These are phyloP conservation scores for Myxozyma neglecta DNA, from an alignment of 805 yeast genomes.

Conservation along the genomic window DNA sequence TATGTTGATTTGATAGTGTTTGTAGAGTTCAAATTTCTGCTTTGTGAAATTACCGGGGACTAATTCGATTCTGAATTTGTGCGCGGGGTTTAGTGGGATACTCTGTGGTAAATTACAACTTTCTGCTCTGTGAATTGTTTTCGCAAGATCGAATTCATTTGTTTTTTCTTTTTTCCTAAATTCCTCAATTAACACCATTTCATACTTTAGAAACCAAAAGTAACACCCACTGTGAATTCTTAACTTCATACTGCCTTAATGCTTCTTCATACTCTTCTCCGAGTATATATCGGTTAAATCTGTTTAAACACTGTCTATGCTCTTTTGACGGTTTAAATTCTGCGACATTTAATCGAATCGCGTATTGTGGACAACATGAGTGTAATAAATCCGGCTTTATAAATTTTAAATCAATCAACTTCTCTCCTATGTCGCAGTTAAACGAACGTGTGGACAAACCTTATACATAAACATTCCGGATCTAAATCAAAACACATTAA, in stretches of 20 bases:
- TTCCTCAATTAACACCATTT: background rate
- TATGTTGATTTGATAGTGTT: conserved; percentile 66
- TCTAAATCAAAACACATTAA: conserved; percentile 49
- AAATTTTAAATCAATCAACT: background rate
- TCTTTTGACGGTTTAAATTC: conserved; percentile 59
- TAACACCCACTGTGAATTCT: background rate
- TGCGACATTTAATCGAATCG: conserved; percentile 62
- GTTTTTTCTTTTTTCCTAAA: conserved; percentile 31
- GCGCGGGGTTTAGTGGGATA: background rate
- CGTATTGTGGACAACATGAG: conserved; percentile 76
- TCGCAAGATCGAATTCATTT: conserved; percentile 37
- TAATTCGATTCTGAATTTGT: conserved; percentile 15
- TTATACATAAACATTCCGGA: conserved; percentile 69
- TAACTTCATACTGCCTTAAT: conserved; percentile 5
- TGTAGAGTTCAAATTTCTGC: conserved; percentile 46
- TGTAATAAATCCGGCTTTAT: conserved; percentile 61
- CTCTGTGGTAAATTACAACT: conserved; percentile 20
- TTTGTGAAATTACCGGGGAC: conserved; percentile 21
- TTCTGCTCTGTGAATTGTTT: conserved; percentile 47
- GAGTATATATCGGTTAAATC: conserved; percentile 45
- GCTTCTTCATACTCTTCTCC: conserved; percentile 21
- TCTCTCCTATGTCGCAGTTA: background rate
- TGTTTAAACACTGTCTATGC: conserved; percentile 62
- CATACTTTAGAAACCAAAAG: conserved; percentile 6
- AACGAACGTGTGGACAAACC: conserved; percentile 4